A percentile compares a stretch with the other conserved stretches of the same genome.
Evolutionary conservation across 768 basidiomycete genomes (phyloP).

Genomic region (Xanthoconium purpureum): DNA sequence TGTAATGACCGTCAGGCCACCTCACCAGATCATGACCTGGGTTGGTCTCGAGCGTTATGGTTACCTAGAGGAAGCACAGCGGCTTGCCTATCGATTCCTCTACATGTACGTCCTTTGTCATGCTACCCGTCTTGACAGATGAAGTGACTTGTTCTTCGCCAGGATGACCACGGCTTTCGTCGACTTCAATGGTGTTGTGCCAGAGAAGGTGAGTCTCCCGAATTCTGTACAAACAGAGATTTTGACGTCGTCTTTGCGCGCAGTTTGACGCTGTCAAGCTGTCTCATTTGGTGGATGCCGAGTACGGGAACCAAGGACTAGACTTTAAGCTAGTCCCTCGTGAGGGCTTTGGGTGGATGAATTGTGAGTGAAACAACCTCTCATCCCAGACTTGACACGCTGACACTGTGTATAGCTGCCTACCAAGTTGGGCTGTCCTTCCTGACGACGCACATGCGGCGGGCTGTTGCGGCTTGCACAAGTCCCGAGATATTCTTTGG

Average conservation of each 20-base stretch:
- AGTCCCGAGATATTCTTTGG: slow-evolving; percentile 89
- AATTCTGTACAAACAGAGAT: neutral
- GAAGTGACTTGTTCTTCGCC: slow-evolving; percentile 4
- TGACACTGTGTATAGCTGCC: slow-evolving; percentile 53
- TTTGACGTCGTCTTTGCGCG: neutral
- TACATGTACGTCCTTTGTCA: slow-evolving; percentile 89
- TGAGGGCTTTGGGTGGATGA: slow-evolving; percentile 99
- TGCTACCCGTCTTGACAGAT: neutral
- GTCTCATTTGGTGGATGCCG: slow-evolving; percentile 94
- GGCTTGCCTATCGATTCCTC: slow-evolving; percentile 93
- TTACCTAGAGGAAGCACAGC: slow-evolving; percentile 88
- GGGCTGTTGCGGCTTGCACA: slow-evolving; percentile 92
- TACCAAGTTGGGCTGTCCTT: slow-evolving; percentile 97
- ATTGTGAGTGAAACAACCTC: slow-evolving; percentile 49
- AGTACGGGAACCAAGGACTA: slow-evolving; percentile 93
- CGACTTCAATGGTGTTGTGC: slow-evolving; percentile 96
- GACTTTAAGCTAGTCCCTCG: slow-evolving; percentile 98
- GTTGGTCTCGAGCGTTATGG: slow-evolving; percentile 96
- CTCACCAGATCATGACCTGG: slow-evolving; percentile 99
- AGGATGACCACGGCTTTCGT: slow-evolving; percentile 95
- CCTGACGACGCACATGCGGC: slow-evolving; percentile 89
- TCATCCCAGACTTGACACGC: neutral
- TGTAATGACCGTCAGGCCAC: slow-evolving; percentile 55
- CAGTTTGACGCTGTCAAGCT: slow-evolving; percentile 95
- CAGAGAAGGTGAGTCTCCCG: slow-evolving; percentile 69